A percentile compares a stretch with the other conserved stretches of the same genome.
phyloP scores from a whole-genome alignment of 768 basidiomycete genomes.

The Mycena epipterygia region DNA sequence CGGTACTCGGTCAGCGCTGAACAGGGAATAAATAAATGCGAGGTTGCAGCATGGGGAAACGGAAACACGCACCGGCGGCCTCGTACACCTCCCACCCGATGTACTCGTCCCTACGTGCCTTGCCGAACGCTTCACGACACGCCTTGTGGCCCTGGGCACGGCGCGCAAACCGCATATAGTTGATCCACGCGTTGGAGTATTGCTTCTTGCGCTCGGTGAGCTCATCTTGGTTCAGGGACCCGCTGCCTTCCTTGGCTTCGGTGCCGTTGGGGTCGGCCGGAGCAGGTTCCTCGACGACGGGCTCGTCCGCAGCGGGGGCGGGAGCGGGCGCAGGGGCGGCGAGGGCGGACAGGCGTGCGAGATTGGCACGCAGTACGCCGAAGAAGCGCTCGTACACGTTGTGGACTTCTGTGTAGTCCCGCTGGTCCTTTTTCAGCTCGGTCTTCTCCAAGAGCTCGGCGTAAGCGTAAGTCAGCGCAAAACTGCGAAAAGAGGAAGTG shows the following conservation, averaged over 20 bases:
- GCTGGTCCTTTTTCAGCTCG: constrained; percentile 64
- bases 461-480: constrained; percentile 91
- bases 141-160: constrained; percentile 90
- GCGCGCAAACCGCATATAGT: constrained; percentile 94
- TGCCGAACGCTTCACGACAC: constrained; percentile 82
- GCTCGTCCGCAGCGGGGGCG: not conserved
- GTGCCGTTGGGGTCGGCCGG: not conserved
- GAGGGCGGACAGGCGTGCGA: constrained; percentile 71
- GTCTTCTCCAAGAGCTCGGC: constrained; percentile 71
- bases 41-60: not conserved
- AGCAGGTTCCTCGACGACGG: not conserved
- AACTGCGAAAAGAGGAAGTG: constrained; percentile 59
- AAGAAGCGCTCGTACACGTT: constrained; percentile 81
- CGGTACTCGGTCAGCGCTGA: constrained; percentile 96
- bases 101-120: constrained; percentile 82
- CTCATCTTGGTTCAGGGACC: constrained; percentile 52
- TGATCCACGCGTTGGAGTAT: constrained; percentile 84
- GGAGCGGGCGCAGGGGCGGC: constrained; percentile 54
- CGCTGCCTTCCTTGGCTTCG: too few relatives aligned
- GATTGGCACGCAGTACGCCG: constrained; percentile 69
- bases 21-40: not conserved
- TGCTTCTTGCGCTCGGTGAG: constrained; percentile 72
- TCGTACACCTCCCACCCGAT: constrained; percentile 95
- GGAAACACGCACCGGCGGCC: constrained; percentile 78
- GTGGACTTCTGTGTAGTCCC: constrained; percentile 77